Evolutionary conservation across 2,329 filamentous ascomycete species (phyloP), one percentile per base, ranked within the genome.

Genomic region (Aspergillus clavatus): DNA sequence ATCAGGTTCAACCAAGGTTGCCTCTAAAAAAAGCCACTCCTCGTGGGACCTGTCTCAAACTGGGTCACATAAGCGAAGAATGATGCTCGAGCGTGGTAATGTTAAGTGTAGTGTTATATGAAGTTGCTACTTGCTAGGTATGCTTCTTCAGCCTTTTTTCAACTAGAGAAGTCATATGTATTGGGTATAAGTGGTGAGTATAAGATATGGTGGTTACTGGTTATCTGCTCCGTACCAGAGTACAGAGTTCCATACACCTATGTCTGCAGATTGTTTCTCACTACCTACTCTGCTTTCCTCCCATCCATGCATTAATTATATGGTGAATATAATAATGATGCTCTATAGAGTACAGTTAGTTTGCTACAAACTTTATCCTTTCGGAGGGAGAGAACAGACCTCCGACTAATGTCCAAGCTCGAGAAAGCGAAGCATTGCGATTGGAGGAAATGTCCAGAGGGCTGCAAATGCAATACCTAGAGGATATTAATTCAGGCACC

Each of bases 11-110:
- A 35, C 31, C 31, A 35, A 47, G 47, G 37, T 40, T 50, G 47
- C 47, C 45, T 43, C 45, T 53, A 5, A 55, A 50, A 36, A 42
- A 43, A 53, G 48, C 47, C 42, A 50, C 48, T 36, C 48, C 46
- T 50, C 48, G 51, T 53, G 48, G 50, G 43, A 46, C 18, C 14
- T 40, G 40, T 43, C 42, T 53, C 41, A 50, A 50, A 47, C 40
- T 53, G 47, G 46, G 42, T 51, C 47, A 42, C 53, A 52, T 47
- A 33, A 52, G 46, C 36, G 36, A 43, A 40, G 31, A 18, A 40
- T 26, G 7, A 35, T 43, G 16, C 23, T 29, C 24, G 26, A 28
- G 24, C 6, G 18, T 23, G 38, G 24, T 22, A 24, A 23, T 31
- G 24, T 35, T 8, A 8, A n/a, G 4, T 24, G 23, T 24, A 24